Evolutionary conservation across 176 grass and related monocot genomes (phyloP), one percentile per base, ranked within the genome.

Genomic region (Elymus sibiricus): DNA sequence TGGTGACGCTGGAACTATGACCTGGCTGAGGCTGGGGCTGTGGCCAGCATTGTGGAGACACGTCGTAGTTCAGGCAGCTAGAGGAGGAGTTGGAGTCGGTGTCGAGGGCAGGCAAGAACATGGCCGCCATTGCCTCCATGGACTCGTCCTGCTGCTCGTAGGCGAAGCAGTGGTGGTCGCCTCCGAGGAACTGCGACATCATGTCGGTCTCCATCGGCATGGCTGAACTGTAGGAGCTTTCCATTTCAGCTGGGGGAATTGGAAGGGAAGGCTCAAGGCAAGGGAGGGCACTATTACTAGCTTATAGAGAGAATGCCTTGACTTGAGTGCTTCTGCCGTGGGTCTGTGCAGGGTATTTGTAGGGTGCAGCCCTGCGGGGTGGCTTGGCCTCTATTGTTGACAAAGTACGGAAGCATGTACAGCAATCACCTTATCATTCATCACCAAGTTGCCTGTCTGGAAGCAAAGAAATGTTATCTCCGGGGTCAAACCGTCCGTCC

Each of bases 151-250:
- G 73, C 26, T 88, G 88, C 72, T 93, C 88, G 71, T 90, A 85
- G 65, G 82, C 17, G 76, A 92, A 97, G 83, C 75, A 90, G 63
- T 92, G 92, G 37, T 83, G 86, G 31, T 76, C 83, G 75, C 87
- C 69, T 87, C 68, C 92, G 81, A 94, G 77, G 62, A 93, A 84
- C 66, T 94, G 92, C 44, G 53, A 70, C 86, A 94, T 94, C 80
- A 86, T 34, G 51, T 91, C 84, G 3, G 75, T 70, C 46, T 91
- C 92, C 31, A 87, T 83, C 9, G 73, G 76, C 51, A 63, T 38
- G 12, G 71, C 82, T 46, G 61, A 84, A 83, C n/a, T 63, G 67
- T 89, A 87, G 34, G 85, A 37, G 26, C 46, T 79, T 64, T 94
- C 89, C 88, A 85, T 90, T 84, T 85, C 80, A 74, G 68, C 22